phyloP scores from a whole-genome alignment of 768 basidiomycete species.

The Mycena rebaudengoi region DNA sequence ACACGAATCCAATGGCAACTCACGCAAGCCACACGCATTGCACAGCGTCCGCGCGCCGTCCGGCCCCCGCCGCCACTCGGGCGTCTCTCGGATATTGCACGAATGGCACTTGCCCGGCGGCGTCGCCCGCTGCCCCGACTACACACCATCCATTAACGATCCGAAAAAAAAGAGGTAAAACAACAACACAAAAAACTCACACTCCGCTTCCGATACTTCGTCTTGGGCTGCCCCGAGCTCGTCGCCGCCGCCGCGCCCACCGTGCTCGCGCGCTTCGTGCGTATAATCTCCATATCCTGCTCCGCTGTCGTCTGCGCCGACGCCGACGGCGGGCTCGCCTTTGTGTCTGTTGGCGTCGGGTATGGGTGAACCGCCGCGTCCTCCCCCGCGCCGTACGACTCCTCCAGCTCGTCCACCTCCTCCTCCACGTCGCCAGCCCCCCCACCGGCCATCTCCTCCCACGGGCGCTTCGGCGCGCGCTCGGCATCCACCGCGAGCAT shows the following conservation, averaged over 20 bases:
- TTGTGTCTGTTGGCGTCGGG: constrained; percentile 24
- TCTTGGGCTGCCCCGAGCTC: constrained; percentile 68
- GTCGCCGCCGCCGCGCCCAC: constrained; percentile 59
- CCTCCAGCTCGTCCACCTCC: constrained; percentile 40
- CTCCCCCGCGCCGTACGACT: constrained; percentile 23
- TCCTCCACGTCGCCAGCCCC: constrained; percentile 19
- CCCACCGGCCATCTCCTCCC: constrained; percentile 68
- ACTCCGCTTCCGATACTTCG: constrained; percentile 86
- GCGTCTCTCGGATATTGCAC: constrained; percentile 87
- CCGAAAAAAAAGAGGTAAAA: not conserved
- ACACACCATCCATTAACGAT: constrained; percentile 33
- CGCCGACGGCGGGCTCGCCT: constrained; percentile 23
- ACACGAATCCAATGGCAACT: constrained; percentile 39
- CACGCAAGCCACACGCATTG: constrained; percentile 88
- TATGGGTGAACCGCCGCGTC: constrained; percentile 22
- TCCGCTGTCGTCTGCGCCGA: constrained; percentile 69
- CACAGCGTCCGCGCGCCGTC: constrained; percentile 86
- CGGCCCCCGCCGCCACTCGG: constrained; percentile 88
- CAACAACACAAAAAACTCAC: constrained; percentile 55
- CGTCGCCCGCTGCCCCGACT: constrained; percentile 72
- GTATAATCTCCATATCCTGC: constrained; percentile 86
- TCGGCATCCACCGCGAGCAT: constrained; percentile 56
- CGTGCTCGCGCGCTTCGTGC: constrained; percentile 81
- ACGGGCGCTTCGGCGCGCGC: constrained; percentile 79
- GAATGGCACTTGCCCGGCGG: constrained; percentile 90